Conservation (phyloP, 495 filamentous ascomycete species). For the Penicillium lagena region DNA sequence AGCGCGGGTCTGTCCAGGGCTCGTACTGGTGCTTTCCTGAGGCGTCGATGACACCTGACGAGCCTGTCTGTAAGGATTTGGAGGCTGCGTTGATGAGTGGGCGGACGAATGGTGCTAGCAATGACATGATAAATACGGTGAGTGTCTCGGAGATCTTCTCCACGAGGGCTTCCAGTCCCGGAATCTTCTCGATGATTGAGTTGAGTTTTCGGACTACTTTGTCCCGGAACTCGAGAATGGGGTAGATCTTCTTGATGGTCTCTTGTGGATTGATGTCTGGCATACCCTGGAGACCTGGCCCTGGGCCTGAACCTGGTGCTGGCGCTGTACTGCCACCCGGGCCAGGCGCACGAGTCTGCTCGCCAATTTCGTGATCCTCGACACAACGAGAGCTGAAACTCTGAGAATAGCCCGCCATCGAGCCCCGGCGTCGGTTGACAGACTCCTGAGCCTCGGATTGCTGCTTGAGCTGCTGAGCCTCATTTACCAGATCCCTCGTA, state of each 20-base stretch:
- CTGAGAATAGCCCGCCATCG: slow-evolving; percentile 21
- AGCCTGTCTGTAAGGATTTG: slow-evolving; percentile 74
- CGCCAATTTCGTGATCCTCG: slow-evolving; percentile 2
- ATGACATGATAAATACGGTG: slow-evolving; percentile 81
- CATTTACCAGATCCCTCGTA: slow-evolving; percentile 64
- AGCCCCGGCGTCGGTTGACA: slow-evolving; percentile 41
- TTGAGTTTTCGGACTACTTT: slow-evolving; percentile 80
- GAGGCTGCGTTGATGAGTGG: slow-evolving; percentile 88
- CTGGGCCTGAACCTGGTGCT: slow-evolving; percentile 19
- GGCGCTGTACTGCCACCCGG: too few species aligned
- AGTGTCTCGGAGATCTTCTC: slow-evolving; percentile 89
- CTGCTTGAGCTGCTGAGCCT: slow-evolving; percentile 71
- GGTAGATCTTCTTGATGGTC: slow-evolving; percentile 80
- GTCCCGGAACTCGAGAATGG: slow-evolving; percentile 90
- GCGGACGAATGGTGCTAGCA: slow-evolving; percentile 82
- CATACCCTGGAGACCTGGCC: slow-evolving; percentile 60
- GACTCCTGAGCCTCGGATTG: slow-evolving; percentile 69
- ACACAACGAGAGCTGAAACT: background rate
- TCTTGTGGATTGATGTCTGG: slow-evolving; percentile 77
- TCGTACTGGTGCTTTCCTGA: slow-evolving; percentile 83
- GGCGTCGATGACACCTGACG: slow-evolving; percentile 69
- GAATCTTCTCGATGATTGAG: slow-evolving; percentile 82
- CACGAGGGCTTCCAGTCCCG: slow-evolving; percentile 76
- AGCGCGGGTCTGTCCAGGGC: slow-evolving; percentile 79
- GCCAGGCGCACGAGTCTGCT: too few species aligned